Conservation (phyloP, 352 stramenopile genomes). For the Hyphochytrium catenoides region DNA sequence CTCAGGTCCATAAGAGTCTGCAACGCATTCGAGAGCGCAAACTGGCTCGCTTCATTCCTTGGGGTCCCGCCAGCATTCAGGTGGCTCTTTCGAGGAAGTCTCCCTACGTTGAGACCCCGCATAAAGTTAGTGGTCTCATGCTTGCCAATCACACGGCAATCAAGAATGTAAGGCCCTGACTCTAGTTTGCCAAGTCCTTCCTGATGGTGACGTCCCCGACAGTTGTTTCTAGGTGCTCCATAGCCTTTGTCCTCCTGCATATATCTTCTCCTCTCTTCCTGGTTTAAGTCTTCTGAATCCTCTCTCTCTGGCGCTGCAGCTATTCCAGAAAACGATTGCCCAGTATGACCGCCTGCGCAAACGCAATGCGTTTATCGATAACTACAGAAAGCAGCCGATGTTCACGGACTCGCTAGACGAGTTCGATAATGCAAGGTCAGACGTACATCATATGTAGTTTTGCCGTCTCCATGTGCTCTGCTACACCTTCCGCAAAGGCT, state of each 20-base stretch:
- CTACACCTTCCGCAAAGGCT: no score
- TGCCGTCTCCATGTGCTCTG: no score
- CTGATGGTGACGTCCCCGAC: no score
- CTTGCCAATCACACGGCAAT: conserved; percentile 98
- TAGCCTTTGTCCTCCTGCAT: neutral
- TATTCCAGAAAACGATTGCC: conserved; percentile 67
- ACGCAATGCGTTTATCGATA: conserved; percentile 95
- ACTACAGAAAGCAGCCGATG: conserved; percentile 94
- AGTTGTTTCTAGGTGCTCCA: no score
- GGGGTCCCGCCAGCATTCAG: conserved; percentile 95
- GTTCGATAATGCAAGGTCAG: conserved; percentile 35
- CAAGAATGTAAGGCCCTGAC: conserved; percentile 20
- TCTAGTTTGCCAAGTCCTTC: no score
- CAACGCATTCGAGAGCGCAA: conserved; percentile 93
- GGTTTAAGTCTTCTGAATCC: neutral
- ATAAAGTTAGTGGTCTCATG: conserved; percentile 96
- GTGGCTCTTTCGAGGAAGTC: conserved; percentile 91
- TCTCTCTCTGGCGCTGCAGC: conserved; percentile 9
- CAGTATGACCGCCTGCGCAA: conserved; percentile 94
- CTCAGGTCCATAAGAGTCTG: conserved; percentile 91
- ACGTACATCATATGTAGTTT: conserved; percentile 2
- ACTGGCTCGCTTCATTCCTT: conserved; percentile 92
- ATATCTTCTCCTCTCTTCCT: conserved; percentile 2
- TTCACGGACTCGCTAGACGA: conserved; percentile 70
- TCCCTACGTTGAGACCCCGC: conserved; percentile 83